Evolutionary conservation across 768 basidiomycete genomes (phyloP).

Genomic region (Psilocybe tampanensis): DNA sequence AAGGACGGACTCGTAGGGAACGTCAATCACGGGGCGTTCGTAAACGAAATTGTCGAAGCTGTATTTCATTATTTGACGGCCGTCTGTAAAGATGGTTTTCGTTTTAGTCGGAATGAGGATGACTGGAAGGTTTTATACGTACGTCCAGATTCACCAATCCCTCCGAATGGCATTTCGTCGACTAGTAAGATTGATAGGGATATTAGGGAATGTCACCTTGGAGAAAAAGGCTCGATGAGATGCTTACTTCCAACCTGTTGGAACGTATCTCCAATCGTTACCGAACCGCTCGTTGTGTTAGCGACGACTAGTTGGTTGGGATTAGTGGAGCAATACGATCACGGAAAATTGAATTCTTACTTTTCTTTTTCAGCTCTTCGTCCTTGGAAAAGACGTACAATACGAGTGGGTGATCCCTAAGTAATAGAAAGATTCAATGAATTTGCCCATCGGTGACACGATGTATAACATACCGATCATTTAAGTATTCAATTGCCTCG

Average conservation of each 20-base stretch:
- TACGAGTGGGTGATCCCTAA: slow-evolving; percentile 60
- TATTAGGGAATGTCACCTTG: neutral
- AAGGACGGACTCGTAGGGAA: slow-evolving; percentile 54
- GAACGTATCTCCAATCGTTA: slow-evolving; percentile 64
- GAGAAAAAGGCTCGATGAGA: neutral
- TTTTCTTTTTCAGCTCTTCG: slow-evolving; percentile 35
- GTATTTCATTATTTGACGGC: slow-evolving; percentile 51
- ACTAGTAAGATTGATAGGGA: slow-evolving; percentile 17
- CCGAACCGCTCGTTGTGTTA: slow-evolving; percentile 56
- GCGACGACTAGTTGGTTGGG: slow-evolving; percentile 45
- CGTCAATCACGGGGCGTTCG: slow-evolving; percentile 46
- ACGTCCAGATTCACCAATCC: slow-evolving; percentile 68
- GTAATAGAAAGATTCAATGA: neutral
- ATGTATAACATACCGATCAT: slow-evolving; percentile 43
- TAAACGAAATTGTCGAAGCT: slow-evolving; percentile 61
- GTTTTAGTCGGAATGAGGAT: neutral
- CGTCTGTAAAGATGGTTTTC: slow-evolving; percentile 40
- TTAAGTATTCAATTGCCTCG: slow-evolving; percentile 58
- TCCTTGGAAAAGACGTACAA: slow-evolving; percentile 66
- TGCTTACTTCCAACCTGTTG: slow-evolving; percentile 51
- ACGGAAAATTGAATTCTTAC: slow-evolving; percentile 28
- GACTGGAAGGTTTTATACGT: slow-evolving; percentile 23
- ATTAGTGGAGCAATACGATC: neutral
- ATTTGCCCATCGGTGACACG: neutral
- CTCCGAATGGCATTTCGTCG: slow-evolving; percentile 32